A percentile compares a stretch with the other conserved stretches of the same genome.
phyloP scores from a whole-genome alignment of 2,329 filamentous ascomycete species.

The Tympanopsis confertula region DNA sequence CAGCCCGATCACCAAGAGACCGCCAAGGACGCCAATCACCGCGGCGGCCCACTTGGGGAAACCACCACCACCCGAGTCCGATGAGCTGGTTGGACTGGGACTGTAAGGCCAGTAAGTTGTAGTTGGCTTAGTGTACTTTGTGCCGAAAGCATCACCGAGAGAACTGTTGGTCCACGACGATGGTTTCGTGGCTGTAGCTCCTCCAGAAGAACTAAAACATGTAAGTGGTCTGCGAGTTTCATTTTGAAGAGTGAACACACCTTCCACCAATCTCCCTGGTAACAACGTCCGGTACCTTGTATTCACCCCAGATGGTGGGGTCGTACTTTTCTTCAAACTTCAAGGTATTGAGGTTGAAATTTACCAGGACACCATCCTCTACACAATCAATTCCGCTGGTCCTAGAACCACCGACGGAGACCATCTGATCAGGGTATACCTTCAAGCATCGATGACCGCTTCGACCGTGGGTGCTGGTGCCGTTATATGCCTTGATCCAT shows the following conservation, averaged over 20 bases:
- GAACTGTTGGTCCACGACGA: constrained; percentile 15
- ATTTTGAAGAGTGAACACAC: constrained; percentile 6
- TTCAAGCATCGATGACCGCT: constrained; percentile 12
- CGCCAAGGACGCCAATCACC: constrained; percentile 16
- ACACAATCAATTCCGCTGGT: constrained; percentile 4
- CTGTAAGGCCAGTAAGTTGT: constrained; percentile 21
- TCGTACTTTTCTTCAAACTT: constrained; percentile 9
- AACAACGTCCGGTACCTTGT: constrained; percentile 10
- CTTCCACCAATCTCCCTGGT: constrained; percentile 10
- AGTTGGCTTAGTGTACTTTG: constrained; percentile 17
- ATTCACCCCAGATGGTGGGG: constrained; percentile 7
- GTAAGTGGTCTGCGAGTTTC: not conserved
- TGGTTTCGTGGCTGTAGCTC: not conserved
- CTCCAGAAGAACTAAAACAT: not conserved
- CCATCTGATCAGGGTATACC: constrained; percentile 19
- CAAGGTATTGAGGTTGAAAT: constrained; percentile 12
- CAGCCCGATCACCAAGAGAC: constrained; percentile 10
- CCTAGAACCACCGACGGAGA: constrained; percentile 10
- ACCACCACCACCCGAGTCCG: constrained; percentile 4
- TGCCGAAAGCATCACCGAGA: constrained; percentile 14
- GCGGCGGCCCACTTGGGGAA: constrained; percentile 20
- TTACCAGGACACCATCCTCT: constrained; percentile 14
- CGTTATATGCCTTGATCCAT: constrained; percentile 12
- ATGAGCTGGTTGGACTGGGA: constrained; percentile 1
- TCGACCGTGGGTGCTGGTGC: constrained; percentile 4